A percentile compares a stretch with the other conserved stretches of the same genome.
Evolutionary conservation across 495 filamentous ascomycete genomes (phyloP).

Genomic region (Penicillium waksmanii): DNA sequence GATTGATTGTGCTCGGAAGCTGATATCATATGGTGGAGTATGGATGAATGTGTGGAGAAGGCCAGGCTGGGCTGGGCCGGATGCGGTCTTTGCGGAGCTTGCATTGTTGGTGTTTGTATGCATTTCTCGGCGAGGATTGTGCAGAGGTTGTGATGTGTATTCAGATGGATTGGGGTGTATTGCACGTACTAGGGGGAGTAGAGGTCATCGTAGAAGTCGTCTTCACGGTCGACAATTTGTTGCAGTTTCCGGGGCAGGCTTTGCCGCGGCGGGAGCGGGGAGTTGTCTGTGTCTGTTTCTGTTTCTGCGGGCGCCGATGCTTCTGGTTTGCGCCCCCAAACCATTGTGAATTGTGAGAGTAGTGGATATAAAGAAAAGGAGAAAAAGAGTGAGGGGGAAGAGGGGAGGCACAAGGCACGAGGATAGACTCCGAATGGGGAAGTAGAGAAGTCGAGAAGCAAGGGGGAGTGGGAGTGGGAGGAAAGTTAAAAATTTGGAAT

Average conservation of each 20-base stretch:
- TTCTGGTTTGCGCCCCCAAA: constrained; percentile 39
- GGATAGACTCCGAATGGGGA: neutral
- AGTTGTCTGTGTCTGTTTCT: constrained; percentile 28
- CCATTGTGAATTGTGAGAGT: constrained; percentile 30
- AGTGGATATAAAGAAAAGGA: neutral
- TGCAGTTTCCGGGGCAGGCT: constrained; percentile 73
- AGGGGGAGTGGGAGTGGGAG: too few species aligned
- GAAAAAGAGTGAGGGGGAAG: neutral
- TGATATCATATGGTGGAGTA: neutral
- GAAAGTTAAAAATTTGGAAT: too few species aligned
- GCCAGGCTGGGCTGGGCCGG: neutral
- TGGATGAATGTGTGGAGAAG: neutral
- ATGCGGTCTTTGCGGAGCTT: neutral
- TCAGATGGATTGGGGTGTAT: neutral
- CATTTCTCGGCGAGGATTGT: too few species aligned
- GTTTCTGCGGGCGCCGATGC: constrained; percentile 28
- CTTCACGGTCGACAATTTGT: constrained; percentile 74
- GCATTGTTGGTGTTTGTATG: too few species aligned
- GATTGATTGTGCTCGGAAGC: neutral
- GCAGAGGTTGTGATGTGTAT: neutral
- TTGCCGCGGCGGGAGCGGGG: constrained; percentile 57
- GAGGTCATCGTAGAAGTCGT: constrained; percentile 76
- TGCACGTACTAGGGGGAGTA: constrained; percentile 77
- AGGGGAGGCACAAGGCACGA: neutral
- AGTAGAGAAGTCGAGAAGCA: too few species aligned